Evolutionary conservation across 2,329 filamentous ascomycete species (phyloP), one percentile per base, ranked within the genome.

Genomic region (Pseudogymnoascus sp.): DNA sequence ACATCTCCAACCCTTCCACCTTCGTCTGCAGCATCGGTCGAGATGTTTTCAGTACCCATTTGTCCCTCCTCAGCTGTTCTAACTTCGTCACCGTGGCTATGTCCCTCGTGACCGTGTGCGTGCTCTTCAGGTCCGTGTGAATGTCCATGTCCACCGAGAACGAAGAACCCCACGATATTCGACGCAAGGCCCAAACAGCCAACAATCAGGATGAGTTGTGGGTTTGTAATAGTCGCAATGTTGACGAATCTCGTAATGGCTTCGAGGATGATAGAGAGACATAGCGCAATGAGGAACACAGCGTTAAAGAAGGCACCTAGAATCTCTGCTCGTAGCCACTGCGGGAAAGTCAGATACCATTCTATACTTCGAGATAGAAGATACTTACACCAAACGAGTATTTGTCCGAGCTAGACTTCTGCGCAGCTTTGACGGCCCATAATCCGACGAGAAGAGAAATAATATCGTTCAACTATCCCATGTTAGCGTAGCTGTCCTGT

Each of bases 241-340:
- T 97, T 91, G 71, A 97, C 82, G 68, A 99, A 89, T 70, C 94
- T 88, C 69, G 92, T 91, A 63, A 97, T 83, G 14, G 94, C 94
- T 75, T 99, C 94, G 69, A 99, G 86, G 70, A 97, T 89, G 74
- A 99, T 99, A 58, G 93, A 95, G 61, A 99, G 81, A 77, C 94
- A 99, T 7, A 99, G 84, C 6, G 94, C 94, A 71, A 99, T 94
- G 47, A 99, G 81, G 78, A 99, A 99, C 50, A 97, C 93, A 67
- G 94, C 94, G 70, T 99, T 99, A 76, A 97, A 90, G 69, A 97
- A 87, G 57, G 94, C 94, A 70, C 94, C 94, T 5, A 99, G 82
- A 9, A 96, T 97, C 79, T 99, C 94, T 36, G 94, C 94, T 68
- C 94, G 90, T 79, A 97, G 88, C 90, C 92, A 99, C 89, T 93